Base-by-base conservation (phyloP, 2,329 filamentous ascomycete genomes). In the Aspergillus sergii region DNA sequence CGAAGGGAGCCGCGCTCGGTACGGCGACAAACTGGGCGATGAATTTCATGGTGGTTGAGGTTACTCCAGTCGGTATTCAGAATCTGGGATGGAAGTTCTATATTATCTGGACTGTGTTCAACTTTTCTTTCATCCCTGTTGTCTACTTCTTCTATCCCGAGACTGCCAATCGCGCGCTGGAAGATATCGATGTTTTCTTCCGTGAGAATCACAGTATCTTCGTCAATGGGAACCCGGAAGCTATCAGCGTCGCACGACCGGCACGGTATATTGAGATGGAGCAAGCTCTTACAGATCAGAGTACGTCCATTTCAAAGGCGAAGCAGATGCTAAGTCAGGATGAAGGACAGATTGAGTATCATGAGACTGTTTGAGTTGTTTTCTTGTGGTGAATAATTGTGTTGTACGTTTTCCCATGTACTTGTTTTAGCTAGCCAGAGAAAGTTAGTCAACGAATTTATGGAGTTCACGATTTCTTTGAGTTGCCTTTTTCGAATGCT, bases 11-110 rank as follows among this genome's bases (percentile, higher is more conserved):
- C 3, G 69, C 70, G 1, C 59, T 75, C 0, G 75, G 69, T 10
- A 73, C 73, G 57, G 69, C 73, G 1, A 75, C 73, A 10, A 76
- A 76, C 60, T 72, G 70, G 70, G 68, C 68, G n/a, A 58, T 68
- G 64, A 76, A 76, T 59, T 76, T 75, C 59, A 73, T 76, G 70
- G 71, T 76, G 19, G 75, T 74, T 3, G 72, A 74, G 50, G 67
- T 77, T 6, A 76, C 75, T 2, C 74, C 74, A 0, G 66, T 71
- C 23, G 73, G 72, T 0, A 74, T 76, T 32, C 65, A 68, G n/a
- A 73, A 70, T 34, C 67, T 77, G 10, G 71, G 73, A 19, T 76
- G 72, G 68, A 60, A 64, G 2, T 75, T 75, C 64, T 76, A 71
- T 62, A 69, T 75, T 36, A 71, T 75, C 55, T 73, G 72, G 70